Evolutionary conservation across 164 flowering plant species (phyloP).

Genomic region (Dillenia turbinata): DNA sequence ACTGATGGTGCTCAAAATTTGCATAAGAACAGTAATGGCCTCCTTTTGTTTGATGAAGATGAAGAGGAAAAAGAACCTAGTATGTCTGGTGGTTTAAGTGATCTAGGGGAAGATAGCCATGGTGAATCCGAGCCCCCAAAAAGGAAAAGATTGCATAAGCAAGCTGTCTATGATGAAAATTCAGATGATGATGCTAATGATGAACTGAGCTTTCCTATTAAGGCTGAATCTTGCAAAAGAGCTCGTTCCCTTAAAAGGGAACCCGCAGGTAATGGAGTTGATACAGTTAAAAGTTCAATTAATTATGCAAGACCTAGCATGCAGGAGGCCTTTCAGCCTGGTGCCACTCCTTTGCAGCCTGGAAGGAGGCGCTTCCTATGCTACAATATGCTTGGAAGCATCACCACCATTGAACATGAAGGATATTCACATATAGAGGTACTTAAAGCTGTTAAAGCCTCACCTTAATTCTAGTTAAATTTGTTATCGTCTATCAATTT

Average conservation of each 20-base stretch:
- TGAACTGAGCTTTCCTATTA: slow-evolving; percentile 34
- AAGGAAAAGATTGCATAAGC: slow-evolving; percentile 66
- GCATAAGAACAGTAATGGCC: slow-evolving; percentile 52
- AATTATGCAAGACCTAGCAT: slow-evolving; percentile 34
- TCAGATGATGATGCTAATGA: slow-evolving; percentile 43
- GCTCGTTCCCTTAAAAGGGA: slow-evolving; percentile 33
- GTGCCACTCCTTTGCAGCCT: slow-evolving; percentile 69
- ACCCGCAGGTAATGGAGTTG: slow-evolving; percentile 21
- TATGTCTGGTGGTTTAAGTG: slow-evolving; percentile 61
- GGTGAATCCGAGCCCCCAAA: slow-evolving; percentile 54
- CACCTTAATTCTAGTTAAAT: no score
- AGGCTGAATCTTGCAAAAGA: slow-evolving; percentile 43
- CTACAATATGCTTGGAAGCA: slow-evolving; percentile 92
- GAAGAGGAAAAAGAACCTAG: slow-evolving; percentile 40
- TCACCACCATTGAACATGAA: slow-evolving; percentile 77
- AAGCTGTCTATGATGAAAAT: slow-evolving; percentile 32
- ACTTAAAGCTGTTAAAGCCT: background rate
- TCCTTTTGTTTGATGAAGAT: slow-evolving; percentile 69
- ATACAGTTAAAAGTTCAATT: slow-evolving; percentile 20
- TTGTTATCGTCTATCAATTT: no score
- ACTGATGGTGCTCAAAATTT: slow-evolving; percentile 63
- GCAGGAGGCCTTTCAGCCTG: slow-evolving; percentile 95
- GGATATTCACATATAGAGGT: slow-evolving; percentile 95
- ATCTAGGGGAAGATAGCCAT: slow-evolving; percentile 62
- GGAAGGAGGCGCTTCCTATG: slow-evolving; percentile 83